A percentile compares a stretch with the other conserved stretches of the same genome.
Conservation (phyloP, 805 yeast species). For the Ogataea methanolica region DNA sequence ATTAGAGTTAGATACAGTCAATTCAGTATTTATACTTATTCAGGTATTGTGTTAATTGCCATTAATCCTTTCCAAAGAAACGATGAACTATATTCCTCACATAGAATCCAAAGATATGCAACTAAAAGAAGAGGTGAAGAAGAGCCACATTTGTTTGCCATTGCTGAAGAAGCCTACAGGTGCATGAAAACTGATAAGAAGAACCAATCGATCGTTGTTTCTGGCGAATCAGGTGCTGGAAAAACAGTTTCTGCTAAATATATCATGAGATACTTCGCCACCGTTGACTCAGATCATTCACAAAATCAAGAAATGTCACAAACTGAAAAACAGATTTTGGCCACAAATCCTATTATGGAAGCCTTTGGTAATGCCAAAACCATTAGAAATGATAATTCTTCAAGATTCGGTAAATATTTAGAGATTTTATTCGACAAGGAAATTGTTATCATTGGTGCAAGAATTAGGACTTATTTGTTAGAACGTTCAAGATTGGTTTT, state of each 20-base stretch:
- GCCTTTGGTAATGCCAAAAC: slow-evolving; percentile 99
- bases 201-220: slow-evolving; percentile 93
- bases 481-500: slow-evolving; percentile 93
- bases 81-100: slow-evolving; percentile 86
- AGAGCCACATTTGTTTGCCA: slow-evolving; percentile 95
- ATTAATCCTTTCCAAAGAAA: slow-evolving; percentile 92
- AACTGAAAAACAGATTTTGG: slow-evolving; percentile 89
- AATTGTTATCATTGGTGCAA: slow-evolving; percentile 86
- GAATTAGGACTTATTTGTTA: slow-evolving; percentile 85
- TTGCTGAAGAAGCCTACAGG: slow-evolving; percentile 95
- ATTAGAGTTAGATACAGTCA: slow-evolving; percentile 86
- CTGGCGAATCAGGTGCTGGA: slow-evolving; percentile 99
- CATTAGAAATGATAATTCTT: slow-evolving; percentile 93
- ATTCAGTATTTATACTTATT: slow-evolving; percentile 87
- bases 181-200: slow-evolving; percentile 82
- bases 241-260: slow-evolving; percentile 96
- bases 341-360: slow-evolving; percentile 96
- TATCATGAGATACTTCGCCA: slow-evolving; percentile 95
- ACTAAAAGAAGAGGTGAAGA: slow-evolving; percentile 91
- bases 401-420: slow-evolving; percentile 94
- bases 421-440: slow-evolving; percentile 79
- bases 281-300: slow-evolving; percentile 62
- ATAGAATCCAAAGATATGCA: slow-evolving; percentile 91
- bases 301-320: slow-evolving; percentile 65
- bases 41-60: slow-evolving; percentile 95